These are phyloP conservation scores for Chloranthus sessilifolius DNA, from an alignment of 164 flowering plant species.

Conservation along the genomic window DNA sequence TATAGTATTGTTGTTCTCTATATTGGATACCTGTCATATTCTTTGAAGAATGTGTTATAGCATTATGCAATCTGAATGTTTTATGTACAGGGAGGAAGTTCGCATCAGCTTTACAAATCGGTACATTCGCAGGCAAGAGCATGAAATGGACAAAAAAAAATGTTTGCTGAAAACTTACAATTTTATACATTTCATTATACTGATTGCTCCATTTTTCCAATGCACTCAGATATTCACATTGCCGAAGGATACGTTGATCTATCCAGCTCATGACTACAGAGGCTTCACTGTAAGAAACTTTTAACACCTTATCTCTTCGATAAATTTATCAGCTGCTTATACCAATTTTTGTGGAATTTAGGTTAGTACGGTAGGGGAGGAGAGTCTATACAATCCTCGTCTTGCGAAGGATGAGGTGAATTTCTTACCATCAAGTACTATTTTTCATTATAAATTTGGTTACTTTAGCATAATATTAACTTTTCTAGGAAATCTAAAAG, in stretches of 20 bases:
- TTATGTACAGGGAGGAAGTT: conserved; percentile 76
- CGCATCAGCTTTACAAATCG: conserved; percentile 72
- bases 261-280: conserved; percentile 95
- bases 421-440: conserved; percentile 3
- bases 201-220: not conserved
- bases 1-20: too few species aligned
- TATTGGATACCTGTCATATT: too few species aligned
- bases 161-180: not conserved
- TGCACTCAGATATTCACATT: conserved; percentile 72
- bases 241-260: conserved; percentile 79
- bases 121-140: conserved; percentile 86
- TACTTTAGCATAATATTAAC: too few species aligned
- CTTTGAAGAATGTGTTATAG: not conserved
- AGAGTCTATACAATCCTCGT: conserved; percentile 74
- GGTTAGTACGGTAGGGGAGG: conserved; percentile 95
- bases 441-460: too few species aligned
- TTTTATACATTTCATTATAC: not conserved
- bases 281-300: conserved; percentile 68
- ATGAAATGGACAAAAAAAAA: conserved; percentile 1
- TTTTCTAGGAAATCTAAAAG: too few species aligned
- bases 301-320: not conserved
- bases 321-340: conserved; percentile 15
- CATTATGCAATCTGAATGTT: not conserved
- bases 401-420: conserved; percentile 76
- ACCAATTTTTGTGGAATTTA: conserved; percentile 15